These are phyloP conservation scores for Verticillium alfalfae DNA, from an alignment of 2,329 filamentous ascomycete species.

Conservation along the genomic window DNA sequence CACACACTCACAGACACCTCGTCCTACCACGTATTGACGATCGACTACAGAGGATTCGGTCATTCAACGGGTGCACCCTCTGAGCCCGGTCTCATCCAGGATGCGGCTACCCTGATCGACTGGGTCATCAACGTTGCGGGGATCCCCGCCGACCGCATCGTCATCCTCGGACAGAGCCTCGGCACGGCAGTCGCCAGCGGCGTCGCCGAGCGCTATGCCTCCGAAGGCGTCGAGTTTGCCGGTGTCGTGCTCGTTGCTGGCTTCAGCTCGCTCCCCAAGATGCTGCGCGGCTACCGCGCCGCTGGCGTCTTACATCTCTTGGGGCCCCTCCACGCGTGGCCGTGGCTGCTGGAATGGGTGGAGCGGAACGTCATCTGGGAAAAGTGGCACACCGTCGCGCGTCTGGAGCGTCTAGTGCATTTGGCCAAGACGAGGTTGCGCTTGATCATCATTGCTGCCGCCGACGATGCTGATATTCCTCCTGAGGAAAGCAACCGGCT, in stretches of 20 bases:
- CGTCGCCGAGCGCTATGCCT: constrained; percentile 64
- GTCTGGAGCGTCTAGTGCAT: constrained; percentile 54
- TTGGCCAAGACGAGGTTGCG: constrained; percentile 50
- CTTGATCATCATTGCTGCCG: constrained; percentile 72
- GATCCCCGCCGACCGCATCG: constrained; percentile 66
- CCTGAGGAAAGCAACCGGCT: constrained; percentile 63
- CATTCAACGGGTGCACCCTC: constrained; percentile 73
- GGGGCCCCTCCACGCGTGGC: constrained; percentile 66
- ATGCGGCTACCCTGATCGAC: constrained; percentile 67
- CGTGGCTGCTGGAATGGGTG: constrained; percentile 56
- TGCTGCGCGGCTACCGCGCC: constrained; percentile 74
- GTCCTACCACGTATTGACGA: constrained; percentile 73
- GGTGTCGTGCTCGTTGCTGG: constrained; percentile 74
- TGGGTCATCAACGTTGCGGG: constrained; percentile 62
- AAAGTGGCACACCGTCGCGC: constrained; percentile 68
- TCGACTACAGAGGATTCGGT: constrained; percentile 89
- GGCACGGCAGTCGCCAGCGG: constrained; percentile 80
- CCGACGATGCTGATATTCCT: constrained; percentile 77
- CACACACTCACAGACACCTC: constrained; percentile 70
- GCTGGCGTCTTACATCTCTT: constrained; percentile 74
- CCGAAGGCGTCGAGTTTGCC: constrained; percentile 62
- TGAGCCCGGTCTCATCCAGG: constrained; percentile 74
- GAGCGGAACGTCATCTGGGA: constrained; percentile 61
- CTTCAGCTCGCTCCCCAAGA: constrained; percentile 68
- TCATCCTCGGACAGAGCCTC: constrained; percentile 80